Evolutionary conservation across 331 rosid genomes (phyloP).

Genomic region (Pyrus hybrid): DNA sequence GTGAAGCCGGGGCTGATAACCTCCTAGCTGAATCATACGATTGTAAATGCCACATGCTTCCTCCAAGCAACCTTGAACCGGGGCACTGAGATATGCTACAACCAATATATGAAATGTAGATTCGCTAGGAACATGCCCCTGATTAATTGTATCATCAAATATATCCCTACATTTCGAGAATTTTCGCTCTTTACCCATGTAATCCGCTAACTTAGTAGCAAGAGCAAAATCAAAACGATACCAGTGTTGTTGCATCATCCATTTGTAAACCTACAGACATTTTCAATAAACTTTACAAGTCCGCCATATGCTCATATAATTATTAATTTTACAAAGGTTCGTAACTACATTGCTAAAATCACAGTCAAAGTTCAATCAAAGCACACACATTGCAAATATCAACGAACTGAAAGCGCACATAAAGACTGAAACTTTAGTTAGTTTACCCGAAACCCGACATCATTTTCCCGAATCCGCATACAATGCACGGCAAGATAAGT

Average conservation of each 20-base stretch:
- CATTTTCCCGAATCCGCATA: slow-evolving; percentile 71
- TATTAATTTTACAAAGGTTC: neutral
- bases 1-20: slow-evolving; percentile 81
- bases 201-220: slow-evolving; percentile 84
- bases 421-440: neutral
- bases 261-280: slow-evolving; percentile 71
- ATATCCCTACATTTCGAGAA: slow-evolving; percentile 89
- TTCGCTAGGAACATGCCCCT: slow-evolving; percentile 86
- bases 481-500: slow-evolving; percentile 64
- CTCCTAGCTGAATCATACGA: slow-evolving; percentile 94
- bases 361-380: neutral
- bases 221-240: slow-evolving; percentile 79
- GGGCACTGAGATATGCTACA: slow-evolving; percentile 83
- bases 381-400: neutral
- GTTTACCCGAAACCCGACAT: slow-evolving; percentile 51
- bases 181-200: slow-evolving; percentile 84
- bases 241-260: slow-evolving; percentile 92
- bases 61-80: slow-evolving; percentile 74
- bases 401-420: neutral
- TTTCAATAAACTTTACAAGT: neutral
- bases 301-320: neutral
- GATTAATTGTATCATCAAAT: slow-evolving; percentile 77
- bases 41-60: slow-evolving; percentile 80
- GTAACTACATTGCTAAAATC: neutral
- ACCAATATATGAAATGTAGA: slow-evolving; percentile 85